Evolutionary conservation across 2,329 filamentous ascomycete genomes (phyloP), one percentile per base, ranked within the genome.

Genomic region (Thielaviopsis musarum): DNA sequence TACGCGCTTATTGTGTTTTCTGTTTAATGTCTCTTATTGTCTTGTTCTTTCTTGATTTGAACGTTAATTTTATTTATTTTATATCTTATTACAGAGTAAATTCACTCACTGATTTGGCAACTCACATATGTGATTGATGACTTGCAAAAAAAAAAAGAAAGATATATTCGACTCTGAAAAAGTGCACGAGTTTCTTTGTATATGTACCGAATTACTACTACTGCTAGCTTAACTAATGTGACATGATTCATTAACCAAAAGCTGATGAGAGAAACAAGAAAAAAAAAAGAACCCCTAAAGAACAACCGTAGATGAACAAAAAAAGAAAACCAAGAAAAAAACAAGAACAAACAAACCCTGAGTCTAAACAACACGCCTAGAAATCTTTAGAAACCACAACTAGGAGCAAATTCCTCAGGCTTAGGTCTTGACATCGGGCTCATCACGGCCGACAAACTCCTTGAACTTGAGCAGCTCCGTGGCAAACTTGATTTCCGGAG

Each of bases 351-450:
- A 22, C 7, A 24, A 52, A 28, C 13, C 38, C 38, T n/a, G 17
- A 45, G 38, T n/a, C 13, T 45, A 45, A 6, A 10, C 38, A 6
- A 34, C 5, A 5, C n/a, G 30, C 9, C 6, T n/a, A 51, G 24
- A 48, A 17, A 24, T n/a, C n/a, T n/a, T n/a, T 26, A 38, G 26
- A 38, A 19, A 58, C 22, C 48, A 17, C 54, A 26, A 58, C 6
- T 13, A n/a, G 6, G 24, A 26, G n/a, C 17, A 49, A 48, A 34
- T 19, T 51, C 61, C 53, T 57, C 24, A 54, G 19, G 17, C 12
- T 59, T 84, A 97, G 62, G 91, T 98, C 84, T 91, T 95, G 68
- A 98, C 93, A 74, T 95, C 89, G 41, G 93, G 93, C 77, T 95
- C 87, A 67, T 89, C 89, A 63, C 91, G 85, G 69, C 90, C 91